phyloP scores from a whole-genome alignment of 208 protist genomes.

The Endotrypanum monterogeii region DNA sequence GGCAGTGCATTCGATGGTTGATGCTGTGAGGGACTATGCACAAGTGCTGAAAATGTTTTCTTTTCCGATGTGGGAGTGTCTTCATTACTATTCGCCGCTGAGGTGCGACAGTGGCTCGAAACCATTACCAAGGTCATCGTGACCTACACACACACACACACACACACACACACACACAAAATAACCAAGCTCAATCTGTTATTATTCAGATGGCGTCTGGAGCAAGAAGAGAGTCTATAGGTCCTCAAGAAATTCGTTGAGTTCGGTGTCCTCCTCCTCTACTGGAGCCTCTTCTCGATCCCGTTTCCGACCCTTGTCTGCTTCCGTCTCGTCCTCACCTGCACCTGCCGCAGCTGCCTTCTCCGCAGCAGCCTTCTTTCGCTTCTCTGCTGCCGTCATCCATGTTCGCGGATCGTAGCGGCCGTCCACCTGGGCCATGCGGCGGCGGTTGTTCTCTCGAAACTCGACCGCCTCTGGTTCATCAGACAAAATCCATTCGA shows the following conservation, averaged over 20 bases:
- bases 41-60: background rate
- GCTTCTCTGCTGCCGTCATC: constrained; percentile 61
- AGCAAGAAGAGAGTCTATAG: constrained; percentile 31
- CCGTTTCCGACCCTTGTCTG: constrained; percentile 44
- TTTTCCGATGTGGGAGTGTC: background rate
- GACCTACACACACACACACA: background rate
- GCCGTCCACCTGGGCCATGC: constrained; percentile 90
- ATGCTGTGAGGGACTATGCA: background rate
- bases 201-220: background rate
- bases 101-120: background rate
- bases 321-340: constrained; percentile 15
- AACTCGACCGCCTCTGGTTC: constrained; percentile 88
- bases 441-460: constrained; percentile 87
- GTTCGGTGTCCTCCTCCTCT: constrained; percentile 59
- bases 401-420: constrained; percentile 90
- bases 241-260: constrained; percentile 80
- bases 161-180: background rate
- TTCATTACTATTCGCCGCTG: background rate
- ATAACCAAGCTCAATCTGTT: background rate
- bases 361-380: constrained; percentile 30
- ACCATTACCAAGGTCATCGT: background rate
- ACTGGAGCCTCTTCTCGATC: constrained; percentile 35
- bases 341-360: constrained; percentile 21
- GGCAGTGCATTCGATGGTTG: too few species aligned
- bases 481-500: constrained; percentile 94